Base-by-base conservation (phyloP, 768 basidiomycete genomes). In the Jaapia argillacea region DNA sequence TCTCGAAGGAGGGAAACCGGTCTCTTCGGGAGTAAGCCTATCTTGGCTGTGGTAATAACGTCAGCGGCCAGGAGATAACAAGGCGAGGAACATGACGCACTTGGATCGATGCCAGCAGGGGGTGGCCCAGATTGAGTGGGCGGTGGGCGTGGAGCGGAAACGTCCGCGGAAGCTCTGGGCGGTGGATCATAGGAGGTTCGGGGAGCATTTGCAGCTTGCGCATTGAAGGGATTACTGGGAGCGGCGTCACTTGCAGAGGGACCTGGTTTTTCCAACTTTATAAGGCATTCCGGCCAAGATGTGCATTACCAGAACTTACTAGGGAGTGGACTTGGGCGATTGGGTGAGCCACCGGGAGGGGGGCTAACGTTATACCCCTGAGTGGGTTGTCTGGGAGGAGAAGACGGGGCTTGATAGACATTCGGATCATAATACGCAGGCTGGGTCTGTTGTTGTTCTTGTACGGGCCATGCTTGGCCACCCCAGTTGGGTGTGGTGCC, bases 21-120 rank as follows among this genome's bases (percentile, higher is more conserved):
- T 0, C 79, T 74, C 60, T 84, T 85, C 4, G 84, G 84, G 16
- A 86, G 64, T 21, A 87, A 58, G 20, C 84, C 84, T 0, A 84
- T 64, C 61, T 81, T 83, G 41, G 75, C 80, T 79, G 45, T 35
- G 24, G n/a, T 45, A 54, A 35, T 36, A 56, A 16, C 16, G 28
- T 33, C 28, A 33, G 28, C 28, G 10, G 16, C 10, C 10, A 16
- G 10, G 18, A n/a, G 10, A 25, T 40, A n/a, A 20, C 13, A 14
- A 7, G 18, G 38, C 38, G 36, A 40, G 4, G 42, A n/a, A n/a
- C 10, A 27, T n/a, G 14, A 41, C 43, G 31, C 13, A 44, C 43
- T 24, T 14, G 43, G 43, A 18, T 44, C 43, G 23, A 44, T 44
- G 43, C 23, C 40, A 16, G 43, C 20, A 37, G 43, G 6, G 13